These are phyloP conservation scores for Pyrenochaeta sp. DNA, from an alignment of 2,329 filamentous ascomycete genomes.

Conservation along the genomic window DNA sequence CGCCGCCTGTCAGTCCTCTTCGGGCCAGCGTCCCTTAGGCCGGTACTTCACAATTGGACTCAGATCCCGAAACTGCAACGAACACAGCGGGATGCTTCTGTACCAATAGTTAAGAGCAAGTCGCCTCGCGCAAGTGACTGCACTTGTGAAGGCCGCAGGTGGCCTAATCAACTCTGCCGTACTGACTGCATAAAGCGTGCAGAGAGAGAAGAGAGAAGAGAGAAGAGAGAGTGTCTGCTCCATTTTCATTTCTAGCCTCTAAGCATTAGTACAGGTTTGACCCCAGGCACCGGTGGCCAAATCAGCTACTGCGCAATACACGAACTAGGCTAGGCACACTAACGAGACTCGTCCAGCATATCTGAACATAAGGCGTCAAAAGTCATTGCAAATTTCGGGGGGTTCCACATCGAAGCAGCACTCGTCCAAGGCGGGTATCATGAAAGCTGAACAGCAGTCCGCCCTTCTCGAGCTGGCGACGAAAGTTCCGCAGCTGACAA, in stretches of 20 bases:
- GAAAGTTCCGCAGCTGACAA: constrained; percentile 16
- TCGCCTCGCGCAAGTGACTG: neutral
- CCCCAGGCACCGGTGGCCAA: neutral
- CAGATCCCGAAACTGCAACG: neutral
- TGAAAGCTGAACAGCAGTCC: constrained; percentile 14
- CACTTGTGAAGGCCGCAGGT: neutral
- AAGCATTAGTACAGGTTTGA: too few relatives aligned
- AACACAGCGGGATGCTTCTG: neutral
- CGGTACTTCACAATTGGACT: neutral
- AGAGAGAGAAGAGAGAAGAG: neutral
- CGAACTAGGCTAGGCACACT: neutral
- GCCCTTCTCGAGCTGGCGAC: constrained; percentile 20
- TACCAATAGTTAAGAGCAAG: neutral
- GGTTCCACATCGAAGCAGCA: neutral
- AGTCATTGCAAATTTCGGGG: neutral
- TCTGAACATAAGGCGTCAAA: neutral
- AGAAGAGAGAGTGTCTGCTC: neutral
- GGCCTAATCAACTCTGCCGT: neutral
- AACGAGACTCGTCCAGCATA: too few relatives aligned
- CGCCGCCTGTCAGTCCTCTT: neutral
- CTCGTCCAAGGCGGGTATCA: neutral
- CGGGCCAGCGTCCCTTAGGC: neutral
- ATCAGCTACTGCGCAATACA: neutral
- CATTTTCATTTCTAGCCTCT: too few relatives aligned
- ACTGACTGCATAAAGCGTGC: neutral